Percentiles rank a stretch among this genome's conserved stretches.
Conservation (phyloP, 345 rosid species). For the Linum tenue region DNA sequence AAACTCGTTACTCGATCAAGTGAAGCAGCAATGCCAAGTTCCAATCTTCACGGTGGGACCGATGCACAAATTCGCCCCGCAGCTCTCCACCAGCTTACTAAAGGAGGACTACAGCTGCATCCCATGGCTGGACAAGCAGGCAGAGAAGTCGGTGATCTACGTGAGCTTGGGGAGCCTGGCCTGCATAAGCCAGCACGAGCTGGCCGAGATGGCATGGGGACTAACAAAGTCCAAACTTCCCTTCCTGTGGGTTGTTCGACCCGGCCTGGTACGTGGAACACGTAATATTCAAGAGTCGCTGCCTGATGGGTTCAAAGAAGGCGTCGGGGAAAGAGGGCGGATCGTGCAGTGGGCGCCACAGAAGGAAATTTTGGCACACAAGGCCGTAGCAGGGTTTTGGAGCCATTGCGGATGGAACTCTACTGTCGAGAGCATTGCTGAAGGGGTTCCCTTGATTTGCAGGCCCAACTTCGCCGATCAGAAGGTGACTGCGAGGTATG, state of each 20-base stretch:
- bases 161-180: conserved; percentile 29
- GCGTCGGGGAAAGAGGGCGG: conserved; percentile 12
- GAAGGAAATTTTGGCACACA: conserved; percentile 27
- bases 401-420: conserved; percentile 43
- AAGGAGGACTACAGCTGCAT: conserved; percentile 26
- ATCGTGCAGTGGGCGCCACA: conserved; percentile 38
- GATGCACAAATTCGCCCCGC: conserved; percentile 23
- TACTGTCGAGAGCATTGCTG: conserved; percentile 26
- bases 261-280: conserved; percentile 18
- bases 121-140: conserved; percentile 32
- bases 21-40: conserved; percentile 10
- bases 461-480: conserved; percentile 32
- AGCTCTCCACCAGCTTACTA: conserved; percentile 12
- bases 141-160: conserved; percentile 22
- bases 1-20: conserved; percentile 10
- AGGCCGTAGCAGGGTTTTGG: conserved; percentile 33
- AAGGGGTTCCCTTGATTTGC: conserved; percentile 38
- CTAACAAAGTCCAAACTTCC: conserved; percentile 21
- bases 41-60: conserved; percentile 32
- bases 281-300: conserved; percentile 11
- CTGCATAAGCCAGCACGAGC: conserved; percentile 9
- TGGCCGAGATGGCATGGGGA: conserved; percentile 31
- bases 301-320: conserved; percentile 14
- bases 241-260: conserved; percentile 28
- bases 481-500: background rate